Base-by-base conservation (phyloP, 2,329 filamentous ascomycete species). In the Catunica adiposa region DNA sequence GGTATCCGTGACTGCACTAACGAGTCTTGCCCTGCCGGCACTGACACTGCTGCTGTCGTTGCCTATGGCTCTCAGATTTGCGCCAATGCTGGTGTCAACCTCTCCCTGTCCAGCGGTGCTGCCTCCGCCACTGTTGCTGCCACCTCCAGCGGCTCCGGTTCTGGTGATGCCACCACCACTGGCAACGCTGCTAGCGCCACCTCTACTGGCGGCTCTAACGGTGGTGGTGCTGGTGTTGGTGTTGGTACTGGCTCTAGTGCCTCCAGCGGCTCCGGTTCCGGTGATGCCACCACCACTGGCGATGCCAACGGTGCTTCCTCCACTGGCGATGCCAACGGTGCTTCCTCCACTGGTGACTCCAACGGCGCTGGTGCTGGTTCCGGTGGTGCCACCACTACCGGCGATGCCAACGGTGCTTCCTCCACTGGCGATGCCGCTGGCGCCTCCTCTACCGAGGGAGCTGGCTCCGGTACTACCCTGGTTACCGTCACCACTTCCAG, bases 1-100 rank as follows among this genome's bases (percentile, higher is more conserved):
- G 75, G 74, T 54, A 64, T 77, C 58, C 72, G 69, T 57, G 75
- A 78, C 68, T 78, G 75, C 66, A 70, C 73, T 17, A 60, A 62
- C 59, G 65, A 71, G 64, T 65, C 67, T 47, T 77, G 74, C 67
- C 56, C 46, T 26, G 25, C 60, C 57, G 57, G 61, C 14, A 61
- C 64, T 15, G 64, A 69, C 51, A 69, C 69, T 51, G 61, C 64
- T 34, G 59, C 65, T 44, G 69, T 66, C 56, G 63, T 76, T 42
- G 56, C 62, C 26, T 73, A 68, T 59, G 73, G 66, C 44, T 61
- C 70, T 56, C 53, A 61, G 11, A 58, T 70, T 56, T 77, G 74
- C 64, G 57, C 63, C 17, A 4, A 20, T 20, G 56, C 53, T 17
- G 57, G 53, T 26, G 57, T 56, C 22, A 25, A 40, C 17, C 40